Evolutionary conservation across 106 monocot genomes (phyloP), one percentile per base, ranked within the genome.

Genomic region (Allium fistulosum): DNA sequence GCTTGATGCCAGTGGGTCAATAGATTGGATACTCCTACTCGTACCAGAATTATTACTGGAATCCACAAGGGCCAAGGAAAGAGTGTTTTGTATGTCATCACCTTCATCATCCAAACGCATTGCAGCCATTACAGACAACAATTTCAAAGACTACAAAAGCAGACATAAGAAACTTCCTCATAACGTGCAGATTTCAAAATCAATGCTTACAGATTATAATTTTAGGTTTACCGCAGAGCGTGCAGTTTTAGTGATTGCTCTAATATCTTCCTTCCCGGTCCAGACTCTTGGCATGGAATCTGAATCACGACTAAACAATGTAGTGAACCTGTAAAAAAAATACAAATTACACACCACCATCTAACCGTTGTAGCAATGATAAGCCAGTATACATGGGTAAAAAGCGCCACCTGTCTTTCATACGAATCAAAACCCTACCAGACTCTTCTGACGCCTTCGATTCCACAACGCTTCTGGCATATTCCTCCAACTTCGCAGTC

Each of bases 231-330:
- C 96, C 47, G 86, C 82, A 74, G 80, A 80, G 1, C 96, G 88
- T 76, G 96, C 96, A 61, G 76, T 69, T 84, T 92, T 91, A 26
- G 92, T 97, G 13, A 92, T 97, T 48, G 86, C 78, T 84, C 79
- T 82, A 46, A 97, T 97, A 63, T 97, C 92, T 81, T 97, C 92
- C 50, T 92, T 92, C 11, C 88, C 92, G 15, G 88, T 97, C 96
- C 88, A 97, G 26, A 97, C 63, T 79, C 92, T 86, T 70, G 92
- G 92, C 92, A 92, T 97, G 17, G 88, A 91, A 71, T 97, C 88
- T 68, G 82, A 75, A 80, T 92, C 92, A 49, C 75, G 85, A 64
- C 82, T 97, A 74, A 97, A 97, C 67, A 97, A 79, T 53, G 84
- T 89, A 46, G 88, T 69, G 59, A 97, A 97, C 63, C 96, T 92